Base-by-base conservation (phyloP, 352 stramenopile genomes). In the Thalassiosira livingstoniorum region DNA sequence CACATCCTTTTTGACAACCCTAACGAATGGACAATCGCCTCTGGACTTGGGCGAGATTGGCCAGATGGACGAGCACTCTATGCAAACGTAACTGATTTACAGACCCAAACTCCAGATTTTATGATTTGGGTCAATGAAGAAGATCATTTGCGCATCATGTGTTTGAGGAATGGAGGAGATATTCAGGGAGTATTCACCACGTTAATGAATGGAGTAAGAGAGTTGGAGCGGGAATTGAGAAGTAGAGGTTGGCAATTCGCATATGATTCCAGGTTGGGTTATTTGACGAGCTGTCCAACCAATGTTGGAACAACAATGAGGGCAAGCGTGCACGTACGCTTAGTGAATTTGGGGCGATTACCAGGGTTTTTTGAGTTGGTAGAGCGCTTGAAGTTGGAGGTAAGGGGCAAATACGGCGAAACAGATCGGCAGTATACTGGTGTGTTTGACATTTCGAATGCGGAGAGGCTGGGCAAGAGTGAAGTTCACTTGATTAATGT, bases 1-100 rank as follows among this genome's bases (percentile, higher is more conserved):
- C 96, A 97, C 75, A 97, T 98, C 68, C 77, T 98, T 0, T 98
- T 98, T 83, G 94, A 98, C 65, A 97, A 98, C 87, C 96, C 96
- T 0, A 95, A 96, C 65, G 83, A 88, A 42, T 91, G 86, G 75
- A 86, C 68, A 0, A 94, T 96, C 13, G 92, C 92, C 27, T 94
- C 96, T 10, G 95, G 96, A 11, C 95, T 96, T 1, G 95, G 95
- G 0, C 91, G 95, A n/a, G 95, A 97, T 89, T 98, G 96, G 96
- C 96, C 96, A 0, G 95, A 96, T 70, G 96, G 92, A 23, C 91
- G 96, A 74, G 96, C 95, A n/a, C 96, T 98, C 72, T 98, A 96
- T 82, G 93, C 97, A 84, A 97, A 98, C 71, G 70, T 80, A 29
- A 21, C 61, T 0, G 35, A 86, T 64, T 21, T 86, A 23, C 21